Base-by-base conservation (phyloP, 768 basidiomycete species). In the Mycena rebaudengoi region DNA sequence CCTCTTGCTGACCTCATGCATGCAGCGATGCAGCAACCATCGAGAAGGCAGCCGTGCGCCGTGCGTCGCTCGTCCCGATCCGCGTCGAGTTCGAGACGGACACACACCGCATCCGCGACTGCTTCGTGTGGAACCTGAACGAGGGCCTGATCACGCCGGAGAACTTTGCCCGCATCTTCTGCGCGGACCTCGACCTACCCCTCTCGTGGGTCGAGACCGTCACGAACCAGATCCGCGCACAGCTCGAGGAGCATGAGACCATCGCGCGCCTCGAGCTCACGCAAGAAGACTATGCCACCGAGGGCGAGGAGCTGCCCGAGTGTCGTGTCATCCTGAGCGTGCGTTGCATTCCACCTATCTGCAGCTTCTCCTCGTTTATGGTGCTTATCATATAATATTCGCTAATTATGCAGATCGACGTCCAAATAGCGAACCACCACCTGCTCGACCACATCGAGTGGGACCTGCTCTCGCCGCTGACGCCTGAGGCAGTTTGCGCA, bases 361-460 rank as follows among this genome's bases (percentile, higher is more conserved):
- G 46, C 32, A n/a, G n/a, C n/a, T n/a, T n/a, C 30, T 21, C 2
- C 40, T 51, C 21, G 37, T 4, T 32, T 3, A 12, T 4, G 21
- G 46, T 10, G 4, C 49, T 29, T 6, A 32, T 30, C 20, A 52
- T 49, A 41, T 48, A 45, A 25, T 51, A 8, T 44, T 51, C 45
- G 56, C 13, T 61, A 46, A 53, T 39, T 64, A n/a, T 30, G 20
- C 76, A 98, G 95, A 94, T 99, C 73, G 98, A 99, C 78, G 95
- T 99, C 25, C 98, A 99, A 75, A 91, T 99, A 72, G 94, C 91
- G 23, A 92, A 91, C 46, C 85, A 95, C 73, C 95, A 97, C 75
- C 84, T 99, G 1, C 82, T 92, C 59, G 98, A 99, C 78, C 93
- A 96, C 72, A 95, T 99, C 68, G 98, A 99, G 77, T 99, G 97